Conservation (phyloP, 805 yeast genomes). For the Metschnikowia kofuensis region DNA sequence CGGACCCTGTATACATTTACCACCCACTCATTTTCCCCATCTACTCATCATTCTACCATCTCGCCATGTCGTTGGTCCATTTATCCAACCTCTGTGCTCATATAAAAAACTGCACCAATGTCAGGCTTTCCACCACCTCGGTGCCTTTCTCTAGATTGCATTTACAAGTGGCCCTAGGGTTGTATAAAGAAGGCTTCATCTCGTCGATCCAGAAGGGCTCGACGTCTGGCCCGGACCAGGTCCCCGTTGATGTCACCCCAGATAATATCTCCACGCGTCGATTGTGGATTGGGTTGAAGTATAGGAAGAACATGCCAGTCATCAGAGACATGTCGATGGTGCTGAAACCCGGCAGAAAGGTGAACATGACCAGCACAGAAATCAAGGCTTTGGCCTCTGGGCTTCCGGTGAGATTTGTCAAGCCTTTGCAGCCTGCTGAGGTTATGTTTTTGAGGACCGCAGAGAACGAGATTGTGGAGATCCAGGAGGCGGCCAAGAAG, state of each 20-base stretch:
- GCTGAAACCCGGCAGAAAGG: constrained; percentile 81
- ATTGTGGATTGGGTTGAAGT: constrained; percentile 89
- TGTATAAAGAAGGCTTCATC: constrained; percentile 88
- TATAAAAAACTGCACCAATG: constrained; percentile 81
- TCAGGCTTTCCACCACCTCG: constrained; percentile 68
- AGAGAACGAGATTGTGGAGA: constrained; percentile 56
- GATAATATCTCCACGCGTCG: constrained; percentile 84
- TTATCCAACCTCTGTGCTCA: constrained; percentile 86
- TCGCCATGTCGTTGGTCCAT: constrained; percentile 77
- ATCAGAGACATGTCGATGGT: constrained; percentile 67
- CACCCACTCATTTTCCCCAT: not conserved
- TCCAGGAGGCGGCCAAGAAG: constrained; percentile 82
- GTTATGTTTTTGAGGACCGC: constrained; percentile 62
- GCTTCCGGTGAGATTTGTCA: constrained; percentile 64
- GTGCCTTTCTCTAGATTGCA: constrained; percentile 83
- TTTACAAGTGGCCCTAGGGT: constrained; percentile 75
- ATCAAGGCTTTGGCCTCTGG: constrained; percentile 76
- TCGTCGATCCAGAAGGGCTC: constrained; percentile 85
- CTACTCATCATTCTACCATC: not conserved
- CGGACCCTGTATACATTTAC: too few relatives aligned
- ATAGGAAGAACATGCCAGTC: constrained; percentile 76
- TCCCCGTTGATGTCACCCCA: constrained; percentile 74
- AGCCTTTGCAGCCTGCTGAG: constrained; percentile 88
- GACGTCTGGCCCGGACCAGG: constrained; percentile 74
- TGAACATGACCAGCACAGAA: constrained; percentile 60